Evolutionary conservation across 2,329 filamentous ascomycete genomes (phyloP), one percentile per base, ranked within the genome.

Genomic region (Metarhizium humberi): DNA sequence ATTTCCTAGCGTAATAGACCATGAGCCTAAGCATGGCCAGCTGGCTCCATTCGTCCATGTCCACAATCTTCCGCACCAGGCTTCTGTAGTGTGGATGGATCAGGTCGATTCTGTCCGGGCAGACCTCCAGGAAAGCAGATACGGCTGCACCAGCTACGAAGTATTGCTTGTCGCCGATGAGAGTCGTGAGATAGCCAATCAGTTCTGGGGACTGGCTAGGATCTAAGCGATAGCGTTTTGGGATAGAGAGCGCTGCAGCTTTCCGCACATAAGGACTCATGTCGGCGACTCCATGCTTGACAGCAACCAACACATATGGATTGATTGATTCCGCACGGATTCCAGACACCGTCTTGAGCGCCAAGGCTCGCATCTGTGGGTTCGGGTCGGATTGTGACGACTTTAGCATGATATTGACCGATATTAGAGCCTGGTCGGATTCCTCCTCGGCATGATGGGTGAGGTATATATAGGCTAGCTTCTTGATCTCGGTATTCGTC

Each of bases 1-100:
- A 96, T 66, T 82, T 88, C 54, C 94, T 83, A 2, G 89, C 85
- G 69, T 99, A 99, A 25, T 85, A 75, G 1, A 88, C 86, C 82
- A 97, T 86, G 60, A 99, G 75, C 43, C 85, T 81, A 62, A 99
- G 67, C 3, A 88, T 88, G 2, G 90, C 87, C 54, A 97, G 71
- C 72, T 99, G 94, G 46, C 91, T 88, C 94, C 94, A 99, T 72
- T 99, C 94, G 66, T 99, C 94, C 94, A 99, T 99, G 67, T 99
- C 94, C 29, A 96, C 90, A 53, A 97, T 75, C 75, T 96, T 96
- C 69, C 85, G 89, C 59, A 95, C 85, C 59, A 99, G 75, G 40
- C 82, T 78, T 52, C 90, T 84, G 72, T 97, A 99, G 67, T 96
- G 88, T 61, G 87, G 85, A 71, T 99, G 94, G 62, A 99, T 85